Evolutionary conservation across 2,329 filamentous ascomycete species (phyloP).

Genomic region (Nothophoma quercina): DNA sequence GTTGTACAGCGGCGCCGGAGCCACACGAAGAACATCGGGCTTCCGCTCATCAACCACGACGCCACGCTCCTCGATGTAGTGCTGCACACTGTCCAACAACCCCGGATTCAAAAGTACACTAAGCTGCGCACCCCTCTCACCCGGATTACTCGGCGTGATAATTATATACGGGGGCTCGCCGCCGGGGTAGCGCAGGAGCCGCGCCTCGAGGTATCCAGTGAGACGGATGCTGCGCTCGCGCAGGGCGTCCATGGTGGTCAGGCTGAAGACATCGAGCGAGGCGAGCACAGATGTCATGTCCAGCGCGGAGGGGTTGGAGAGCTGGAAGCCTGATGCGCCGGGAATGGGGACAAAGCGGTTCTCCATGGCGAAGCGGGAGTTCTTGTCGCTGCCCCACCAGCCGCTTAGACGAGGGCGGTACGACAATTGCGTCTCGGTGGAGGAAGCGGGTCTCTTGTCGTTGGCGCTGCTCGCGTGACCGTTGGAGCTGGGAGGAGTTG

Average conservation of each 20-base stretch:
- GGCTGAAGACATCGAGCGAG: conserved; percentile 75
- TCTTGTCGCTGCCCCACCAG: conserved; percentile 88
- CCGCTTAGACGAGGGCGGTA: conserved; percentile 76
- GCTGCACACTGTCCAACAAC: conserved; percentile 72
- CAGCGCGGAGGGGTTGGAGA: conserved; percentile 83
- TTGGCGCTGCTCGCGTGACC: background rate
- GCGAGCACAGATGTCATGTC: conserved; percentile 79
- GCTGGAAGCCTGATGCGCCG: conserved; percentile 81
- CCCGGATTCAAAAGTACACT: conserved; percentile 74
- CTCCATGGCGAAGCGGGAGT: conserved; percentile 81
- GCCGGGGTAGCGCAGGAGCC: conserved; percentile 32
- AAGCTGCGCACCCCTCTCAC: conserved; percentile 78
- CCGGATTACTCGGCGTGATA: conserved; percentile 74
- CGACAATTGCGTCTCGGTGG: conserved; percentile 41
- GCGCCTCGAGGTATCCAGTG: conserved; percentile 76
- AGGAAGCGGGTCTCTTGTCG: background rate
- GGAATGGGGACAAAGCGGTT: conserved; percentile 78
- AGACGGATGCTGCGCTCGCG: conserved; percentile 75
- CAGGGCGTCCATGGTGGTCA: conserved; percentile 73
- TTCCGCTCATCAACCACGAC: conserved; percentile 84
- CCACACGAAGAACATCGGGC: conserved; percentile 83
- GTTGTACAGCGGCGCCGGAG: conserved; percentile 86
- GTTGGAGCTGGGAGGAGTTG: conserved; percentile 45
- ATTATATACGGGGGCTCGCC: conserved; percentile 54
- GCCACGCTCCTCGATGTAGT: conserved; percentile 69